Evolutionary conservation across 169 alveolate genomes (phyloP).

Genomic region (Blepharisma undulans): DNA sequence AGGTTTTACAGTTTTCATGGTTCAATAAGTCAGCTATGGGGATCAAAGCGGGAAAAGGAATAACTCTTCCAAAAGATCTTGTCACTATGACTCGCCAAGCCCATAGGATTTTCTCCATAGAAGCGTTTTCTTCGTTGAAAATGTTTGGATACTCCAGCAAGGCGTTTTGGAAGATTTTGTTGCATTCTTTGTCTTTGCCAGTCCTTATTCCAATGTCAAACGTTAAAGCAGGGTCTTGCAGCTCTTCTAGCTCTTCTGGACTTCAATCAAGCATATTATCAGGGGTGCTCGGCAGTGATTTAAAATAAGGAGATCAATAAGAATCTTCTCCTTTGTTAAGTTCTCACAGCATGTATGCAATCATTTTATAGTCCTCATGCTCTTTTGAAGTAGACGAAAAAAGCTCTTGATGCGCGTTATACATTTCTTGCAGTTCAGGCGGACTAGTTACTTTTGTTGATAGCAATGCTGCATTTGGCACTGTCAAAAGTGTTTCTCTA

Average conservation of each 20-base stretch:
- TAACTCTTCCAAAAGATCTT: conserved; percentile 14
- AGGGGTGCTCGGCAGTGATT: neutral
- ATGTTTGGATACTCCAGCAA: conserved; percentile 57
- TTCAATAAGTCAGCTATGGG: conserved; percentile 41
- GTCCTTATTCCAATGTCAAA: conserved; percentile 58
- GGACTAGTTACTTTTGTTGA: neutral
- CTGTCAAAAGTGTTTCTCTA: neutral
- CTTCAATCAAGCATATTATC: conserved; percentile 17
- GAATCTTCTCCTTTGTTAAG: neutral
- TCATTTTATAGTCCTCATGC: conserved; percentile 26
- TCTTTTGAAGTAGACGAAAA: neutral
- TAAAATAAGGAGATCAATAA: conserved; percentile 7
- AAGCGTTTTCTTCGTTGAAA: conserved; percentile 60
- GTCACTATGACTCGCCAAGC: conserved; percentile 54
- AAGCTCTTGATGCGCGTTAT: neutral
- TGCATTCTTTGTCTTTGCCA: conserved; percentile 28
- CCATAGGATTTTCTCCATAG: conserved; percentile 67
- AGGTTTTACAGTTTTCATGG: conserved; percentile 26
- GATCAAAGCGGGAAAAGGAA: conserved; percentile 26
- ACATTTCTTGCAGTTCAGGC: conserved; percentile 2
- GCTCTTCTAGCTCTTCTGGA: neutral
- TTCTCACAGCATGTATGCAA: neutral
- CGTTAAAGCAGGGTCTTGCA: conserved; percentile 45
- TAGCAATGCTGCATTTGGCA: neutral
- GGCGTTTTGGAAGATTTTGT: conserved; percentile 35